phyloP scores from a whole-genome alignment of 2,329 filamentous ascomycete genomes.

The Apiospora malaysiana region DNA sequence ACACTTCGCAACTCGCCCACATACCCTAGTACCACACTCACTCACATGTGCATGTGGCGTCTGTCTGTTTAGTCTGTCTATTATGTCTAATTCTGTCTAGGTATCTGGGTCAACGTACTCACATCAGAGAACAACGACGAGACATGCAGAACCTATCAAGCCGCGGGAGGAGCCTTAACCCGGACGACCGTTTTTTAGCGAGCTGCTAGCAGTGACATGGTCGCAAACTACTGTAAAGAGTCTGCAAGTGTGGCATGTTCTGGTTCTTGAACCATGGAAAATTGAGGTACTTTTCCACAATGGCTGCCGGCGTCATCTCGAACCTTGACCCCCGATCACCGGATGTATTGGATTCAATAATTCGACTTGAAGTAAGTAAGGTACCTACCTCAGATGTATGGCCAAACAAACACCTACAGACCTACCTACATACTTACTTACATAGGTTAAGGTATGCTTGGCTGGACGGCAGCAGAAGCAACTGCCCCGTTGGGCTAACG shows the following conservation, averaged over 20 bases:
- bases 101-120: no score
- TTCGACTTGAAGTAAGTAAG: no score
- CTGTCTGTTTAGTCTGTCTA: neutral
- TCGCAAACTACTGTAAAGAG: constrained; percentile 13
- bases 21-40: no score
- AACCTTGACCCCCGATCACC: neutral
- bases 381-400: no score
- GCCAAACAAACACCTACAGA: neutral
- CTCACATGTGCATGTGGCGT: neutral
- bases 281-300: neutral
- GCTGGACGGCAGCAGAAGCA: neutral
- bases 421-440: neutral
- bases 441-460: neutral
- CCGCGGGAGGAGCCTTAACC: constrained; percentile 14
- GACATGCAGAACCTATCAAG: constrained; percentile 13
- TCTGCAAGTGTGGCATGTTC: constrained; percentile 10
- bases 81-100: no score
- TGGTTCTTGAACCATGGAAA: neutral
- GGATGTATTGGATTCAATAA: constrained; percentile 16
- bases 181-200: neutral
- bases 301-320: neutral
- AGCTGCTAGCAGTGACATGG: constrained; percentile 11
- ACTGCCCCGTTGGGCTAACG: constrained; percentile 12
- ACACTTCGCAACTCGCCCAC: no score
- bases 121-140: neutral